Evolutionary conservation across 73 alveolate genomes (phyloP).

Genomic region (Diophrys appendiculata): DNA sequence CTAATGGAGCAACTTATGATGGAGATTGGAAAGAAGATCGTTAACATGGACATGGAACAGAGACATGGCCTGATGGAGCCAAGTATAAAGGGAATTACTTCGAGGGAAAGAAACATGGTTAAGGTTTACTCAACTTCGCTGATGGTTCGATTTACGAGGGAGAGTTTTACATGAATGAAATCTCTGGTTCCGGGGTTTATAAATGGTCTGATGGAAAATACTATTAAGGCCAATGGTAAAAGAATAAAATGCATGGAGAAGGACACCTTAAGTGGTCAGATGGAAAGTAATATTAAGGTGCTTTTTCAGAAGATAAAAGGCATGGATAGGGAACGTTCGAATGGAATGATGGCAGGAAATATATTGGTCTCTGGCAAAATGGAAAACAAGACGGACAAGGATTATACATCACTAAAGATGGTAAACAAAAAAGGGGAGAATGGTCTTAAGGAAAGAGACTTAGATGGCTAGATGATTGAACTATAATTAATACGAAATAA

Average conservation of each 20-base stretch:
- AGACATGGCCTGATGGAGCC: constrained; percentile 89
- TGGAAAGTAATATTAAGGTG: constrained; percentile 73
- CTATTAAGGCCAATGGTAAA: constrained; percentile 61
- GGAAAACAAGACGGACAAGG: constrained; percentile 88
- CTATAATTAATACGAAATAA: too few relatives aligned
- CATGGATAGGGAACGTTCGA: constrained; percentile 77
- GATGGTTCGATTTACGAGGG: constrained; percentile 83
- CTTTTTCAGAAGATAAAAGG: constrained; percentile 66
- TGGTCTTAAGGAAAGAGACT: constrained; percentile 68
- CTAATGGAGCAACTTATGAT: constrained; percentile 76
- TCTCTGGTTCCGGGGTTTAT: constrained; percentile 56
- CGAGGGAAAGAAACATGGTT: constrained; percentile 76
- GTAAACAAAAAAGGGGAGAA: constrained; percentile 38
- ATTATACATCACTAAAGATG: constrained; percentile 12
- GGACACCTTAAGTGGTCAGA: constrained; percentile 65
- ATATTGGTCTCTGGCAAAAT: constrained; percentile 80
- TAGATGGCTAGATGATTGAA: constrained; percentile 58
- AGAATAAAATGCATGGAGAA: constrained; percentile 63
- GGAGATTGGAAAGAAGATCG: constrained; percentile 86
- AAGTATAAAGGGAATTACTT: constrained; percentile 75
- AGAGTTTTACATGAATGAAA: constrained; percentile 64
- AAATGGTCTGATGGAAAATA: constrained; percentile 65
- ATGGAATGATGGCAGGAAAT: constrained; percentile 69
- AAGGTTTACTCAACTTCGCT: constrained; percentile 70
- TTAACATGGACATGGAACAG: constrained; percentile 84